Evolutionary conservation across 2,329 filamentous ascomycete species (phyloP), one percentile per base, ranked within the genome.

Genomic region (Diaporthe citriasiana): DNA sequence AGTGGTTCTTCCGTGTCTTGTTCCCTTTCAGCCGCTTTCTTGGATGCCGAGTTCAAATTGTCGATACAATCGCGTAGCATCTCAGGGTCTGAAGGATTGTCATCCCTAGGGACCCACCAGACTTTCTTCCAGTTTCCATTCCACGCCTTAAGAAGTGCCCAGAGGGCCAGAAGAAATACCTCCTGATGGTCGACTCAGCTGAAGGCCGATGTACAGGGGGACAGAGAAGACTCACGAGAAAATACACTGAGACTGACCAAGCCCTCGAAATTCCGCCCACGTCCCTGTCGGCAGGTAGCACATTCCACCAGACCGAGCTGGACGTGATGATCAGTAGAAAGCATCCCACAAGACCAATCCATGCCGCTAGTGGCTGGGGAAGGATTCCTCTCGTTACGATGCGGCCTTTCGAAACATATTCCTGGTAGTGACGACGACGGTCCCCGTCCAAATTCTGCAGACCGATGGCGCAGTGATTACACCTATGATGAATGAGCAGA

Each of bases 241-340:
- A 68, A 42, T 68, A 74, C 1, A 74, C 73, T 4, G 69, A 65
- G 25, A 47, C 45, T 9, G 70, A 42, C 73, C 73, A 74, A 22
- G 73, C 42, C 1, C 9, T 7, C 9, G 73, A 72, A 9, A 74
- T 56, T 2, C 22, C 25, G 1, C 50, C 42, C 13, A 22, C 45
- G 22, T 60, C 57, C 0, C 5, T 13, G 13, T 9, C 15, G 1
- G 27, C 4, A 25, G 19, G 10, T 19, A 3, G 10, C 7, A 66
- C 4, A 1, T 60, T 57, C 73, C 73, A 74, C 73, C 73, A 74
- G 22, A 74, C 60, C 1, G 73, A 74, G 35, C 69, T 72, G 0
- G 73, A 74, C 15, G 38, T 59, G 13, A 74, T 33, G 19, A 74
- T 35, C 40, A 74, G 51, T 4, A 74, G 70, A 5, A 74, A 1